Percentiles rank a stretch among this genome's conserved stretches.
phyloP scores from a whole-genome alignment of 352 stramenopile species.

The Globisporangium abappressorium region DNA sequence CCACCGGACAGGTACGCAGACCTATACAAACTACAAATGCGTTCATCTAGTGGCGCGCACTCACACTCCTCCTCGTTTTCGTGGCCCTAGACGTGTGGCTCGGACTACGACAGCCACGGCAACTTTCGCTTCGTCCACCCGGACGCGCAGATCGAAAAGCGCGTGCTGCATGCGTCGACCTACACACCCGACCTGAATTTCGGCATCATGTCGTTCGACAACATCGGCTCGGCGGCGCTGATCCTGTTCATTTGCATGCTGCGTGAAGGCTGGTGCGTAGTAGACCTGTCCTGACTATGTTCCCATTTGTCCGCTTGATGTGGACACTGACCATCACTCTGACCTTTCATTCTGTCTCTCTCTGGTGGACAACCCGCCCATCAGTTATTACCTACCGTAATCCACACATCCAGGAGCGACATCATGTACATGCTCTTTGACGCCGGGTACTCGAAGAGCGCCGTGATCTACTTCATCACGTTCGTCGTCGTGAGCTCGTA shows the following conservation, averaged over 20 bases:
- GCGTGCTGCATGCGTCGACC: constrained; percentile 34
- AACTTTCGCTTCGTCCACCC: constrained; percentile 65
- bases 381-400: neutral
- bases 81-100: constrained; percentile 40
- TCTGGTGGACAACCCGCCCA: neutral
- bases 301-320: neutral
- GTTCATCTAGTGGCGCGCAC: too few relatives aligned
- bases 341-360: neutral
- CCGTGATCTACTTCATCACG: constrained; percentile 80
- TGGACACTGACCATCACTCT: neutral
- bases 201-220: constrained; percentile 88
- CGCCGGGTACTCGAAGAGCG: constrained; percentile 37
- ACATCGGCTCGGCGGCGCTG: constrained; percentile 76
- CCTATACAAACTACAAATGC: too few relatives aligned
- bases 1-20: constrained; percentile 28
- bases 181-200: constrained; percentile 81
- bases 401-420: constrained; percentile 27
- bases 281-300: neutral
- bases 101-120: constrained; percentile 55
- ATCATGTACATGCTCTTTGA: constrained; percentile 70
- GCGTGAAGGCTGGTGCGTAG: constrained; percentile 83
- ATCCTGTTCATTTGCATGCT: constrained; percentile 91
- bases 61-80: neutral
- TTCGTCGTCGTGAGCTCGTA: constrained; percentile 88
- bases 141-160: constrained; percentile 27